phyloP scores from a whole-genome alignment of 345 rosid species.

The Garcia nutans region DNA sequence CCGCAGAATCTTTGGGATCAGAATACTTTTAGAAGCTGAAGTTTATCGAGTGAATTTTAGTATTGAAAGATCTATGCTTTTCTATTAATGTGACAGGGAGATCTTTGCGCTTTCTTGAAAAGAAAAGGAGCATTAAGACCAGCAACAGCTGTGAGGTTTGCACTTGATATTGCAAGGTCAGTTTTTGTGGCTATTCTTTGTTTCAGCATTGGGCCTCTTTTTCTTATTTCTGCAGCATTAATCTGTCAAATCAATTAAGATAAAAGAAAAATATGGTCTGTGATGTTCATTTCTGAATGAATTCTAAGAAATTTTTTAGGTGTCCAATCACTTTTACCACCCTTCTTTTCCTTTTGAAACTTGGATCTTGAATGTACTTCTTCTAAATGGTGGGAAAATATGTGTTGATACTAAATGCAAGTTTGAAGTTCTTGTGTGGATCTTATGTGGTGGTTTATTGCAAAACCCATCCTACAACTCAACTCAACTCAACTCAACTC shows the following conservation, averaged over 20 bases:
- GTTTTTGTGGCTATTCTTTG: background rate
- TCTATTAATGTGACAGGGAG: slow-evolving; percentile 54
- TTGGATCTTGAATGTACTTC: background rate
- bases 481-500: no score
- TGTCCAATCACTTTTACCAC: background rate
- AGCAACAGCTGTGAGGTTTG: slow-evolving; percentile 59
- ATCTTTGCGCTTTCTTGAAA: slow-evolving; percentile 58
- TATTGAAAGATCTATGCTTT: background rate
- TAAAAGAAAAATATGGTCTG: no score
- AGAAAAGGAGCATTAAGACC: slow-evolving; percentile 61
- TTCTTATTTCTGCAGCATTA: background rate
- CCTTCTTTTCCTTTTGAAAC: background rate
- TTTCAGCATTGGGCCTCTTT: background rate
- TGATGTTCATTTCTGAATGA: background rate
- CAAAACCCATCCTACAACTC: slow-evolving; percentile 1
- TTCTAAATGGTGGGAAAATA: background rate
- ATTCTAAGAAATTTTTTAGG: background rate
- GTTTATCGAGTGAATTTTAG: background rate
- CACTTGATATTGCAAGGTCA: slow-evolving; percentile 96
- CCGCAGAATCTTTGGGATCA: no score
- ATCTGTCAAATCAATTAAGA: background rate
- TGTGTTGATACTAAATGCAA: background rate
- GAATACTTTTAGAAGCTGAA: slow-evolving; percentile 1
- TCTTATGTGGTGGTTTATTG: background rate
- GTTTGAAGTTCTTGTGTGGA: background rate